A percentile compares a stretch with the other conserved stretches of the same genome.
Evolutionary conservation across 1,284 basidiomycete species (phyloP).

Genomic region (Malassezia brasiliensis): DNA sequence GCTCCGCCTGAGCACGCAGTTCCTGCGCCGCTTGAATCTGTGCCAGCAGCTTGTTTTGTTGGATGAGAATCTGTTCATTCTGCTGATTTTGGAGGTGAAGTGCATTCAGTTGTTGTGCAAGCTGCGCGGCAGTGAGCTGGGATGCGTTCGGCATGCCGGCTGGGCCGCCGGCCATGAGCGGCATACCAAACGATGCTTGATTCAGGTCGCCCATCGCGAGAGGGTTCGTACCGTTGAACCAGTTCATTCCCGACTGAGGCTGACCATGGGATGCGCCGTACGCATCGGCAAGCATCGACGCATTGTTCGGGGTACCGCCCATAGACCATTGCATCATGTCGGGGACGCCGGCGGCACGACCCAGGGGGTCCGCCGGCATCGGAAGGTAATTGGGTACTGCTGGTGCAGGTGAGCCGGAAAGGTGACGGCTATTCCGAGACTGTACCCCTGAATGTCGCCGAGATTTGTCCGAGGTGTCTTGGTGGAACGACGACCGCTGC

Average conservation of each 20-base stretch:
- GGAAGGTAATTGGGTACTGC: neutral
- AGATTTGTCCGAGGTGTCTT: neutral
- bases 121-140: neutral
- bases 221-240: slow-evolving; percentile 4
- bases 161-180: neutral
- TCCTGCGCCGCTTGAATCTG: slow-evolving; percentile 15
- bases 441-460: neutral
- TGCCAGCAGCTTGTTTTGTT: slow-evolving; percentile 9
- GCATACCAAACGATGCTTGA: neutral
- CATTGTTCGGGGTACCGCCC: neutral
- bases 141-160: neutral
- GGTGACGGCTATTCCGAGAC: neutral
- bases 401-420: neutral
- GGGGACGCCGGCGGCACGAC: neutral
- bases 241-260: slow-evolving; percentile 9
- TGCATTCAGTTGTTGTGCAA: slow-evolving; percentile 8
- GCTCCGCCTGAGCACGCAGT: neutral
- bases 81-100: slow-evolving; percentile 12
- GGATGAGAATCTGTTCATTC: slow-evolving; percentile 10
- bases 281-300: slow-evolving; percentile 3
- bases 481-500: neutral
- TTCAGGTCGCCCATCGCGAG: neutral
- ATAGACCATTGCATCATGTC: slow-evolving; percentile 10
- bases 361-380: neutral
- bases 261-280: slow-evolving; percentile 18